Percentiles rank a stretch among this genome's conserved stretches.
Conservation (phyloP, 108 stramenopile genomes). For the Cyclotella baltica region DNA sequence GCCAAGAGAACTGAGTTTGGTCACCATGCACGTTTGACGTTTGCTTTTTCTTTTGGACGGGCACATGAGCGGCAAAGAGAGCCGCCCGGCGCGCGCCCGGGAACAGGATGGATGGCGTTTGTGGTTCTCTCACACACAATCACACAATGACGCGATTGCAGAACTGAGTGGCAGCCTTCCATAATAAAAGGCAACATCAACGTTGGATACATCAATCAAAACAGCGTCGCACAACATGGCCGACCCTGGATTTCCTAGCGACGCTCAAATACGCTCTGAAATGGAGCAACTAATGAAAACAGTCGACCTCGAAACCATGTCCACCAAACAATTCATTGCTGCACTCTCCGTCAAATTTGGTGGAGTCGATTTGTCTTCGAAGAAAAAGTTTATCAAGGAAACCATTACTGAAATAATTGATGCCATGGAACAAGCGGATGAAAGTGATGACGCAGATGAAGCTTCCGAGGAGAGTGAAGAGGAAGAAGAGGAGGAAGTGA, state of each 20-base stretch:
- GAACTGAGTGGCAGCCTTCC: neutral
- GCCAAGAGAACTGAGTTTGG: too few species aligned
- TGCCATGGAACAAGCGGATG: slow-evolving; percentile 38
- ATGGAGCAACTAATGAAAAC: slow-evolving; percentile 68
- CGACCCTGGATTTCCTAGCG: slow-evolving; percentile 31
- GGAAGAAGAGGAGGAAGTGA: slow-evolving; percentile 22
- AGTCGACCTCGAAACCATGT: slow-evolving; percentile 77
- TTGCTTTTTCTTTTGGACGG: too few species aligned
- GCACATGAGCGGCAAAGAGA: too few species aligned
- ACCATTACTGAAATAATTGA: slow-evolving; percentile 72
- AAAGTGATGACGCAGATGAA: slow-evolving; percentile 34
- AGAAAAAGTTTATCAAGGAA: slow-evolving; percentile 72
- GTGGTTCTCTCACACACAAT: too few species aligned
- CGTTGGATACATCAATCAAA: neutral
- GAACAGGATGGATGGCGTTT: too few species aligned
- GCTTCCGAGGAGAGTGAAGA: slow-evolving; percentile 30
- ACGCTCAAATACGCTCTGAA: slow-evolving; percentile 36
- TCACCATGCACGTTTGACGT: too few species aligned
- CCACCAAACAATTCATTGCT: slow-evolving; percentile 78
- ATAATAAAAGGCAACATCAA: neutral
- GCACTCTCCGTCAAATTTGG: slow-evolving; percentile 66
- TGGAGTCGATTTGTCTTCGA: slow-evolving; percentile 59
- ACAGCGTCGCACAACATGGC: slow-evolving; percentile 28
- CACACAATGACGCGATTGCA: too few species aligned
- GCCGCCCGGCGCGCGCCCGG: too few species aligned